A percentile compares a stretch with the other conserved stretches of the same genome.
These are phyloP conservation scores for Ophiosphaerella korrae DNA, from an alignment of 2,329 filamentous ascomycete species.

Conservation along the genomic window DNA sequence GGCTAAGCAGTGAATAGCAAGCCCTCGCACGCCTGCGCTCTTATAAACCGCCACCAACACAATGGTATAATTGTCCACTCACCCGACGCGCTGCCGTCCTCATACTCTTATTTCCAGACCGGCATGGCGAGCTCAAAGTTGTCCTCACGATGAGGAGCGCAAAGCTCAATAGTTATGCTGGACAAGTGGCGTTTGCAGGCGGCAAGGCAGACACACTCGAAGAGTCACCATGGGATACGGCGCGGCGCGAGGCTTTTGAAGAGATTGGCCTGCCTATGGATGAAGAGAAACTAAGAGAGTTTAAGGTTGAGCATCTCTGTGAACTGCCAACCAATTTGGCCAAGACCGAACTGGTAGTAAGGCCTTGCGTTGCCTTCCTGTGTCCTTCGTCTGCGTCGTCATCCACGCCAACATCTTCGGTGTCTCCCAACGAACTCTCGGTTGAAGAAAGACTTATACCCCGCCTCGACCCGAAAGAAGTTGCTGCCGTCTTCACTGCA, in stretches of 20 bases:
- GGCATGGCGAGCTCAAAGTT: constrained; percentile 73
- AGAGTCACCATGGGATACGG: constrained; percentile 74
- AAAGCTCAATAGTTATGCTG: constrained; percentile 64
- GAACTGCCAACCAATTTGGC: constrained; percentile 68
- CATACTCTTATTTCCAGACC: constrained; percentile 85
- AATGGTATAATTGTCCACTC: constrained; percentile 62
- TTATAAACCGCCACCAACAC: constrained; percentile 62
- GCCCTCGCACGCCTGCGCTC: constrained; percentile 62
- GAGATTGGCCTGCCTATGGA: constrained; percentile 86
- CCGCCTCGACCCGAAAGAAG: constrained; percentile 83
- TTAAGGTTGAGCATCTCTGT: constrained; percentile 86
- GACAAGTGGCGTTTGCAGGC: constrained; percentile 85
- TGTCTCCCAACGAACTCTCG: constrained; percentile 1
- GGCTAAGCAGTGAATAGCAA: constrained; percentile 25
- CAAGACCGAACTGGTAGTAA: constrained; percentile 56
- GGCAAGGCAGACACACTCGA: constrained; percentile 63
- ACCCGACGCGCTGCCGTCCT: constrained; percentile 82
- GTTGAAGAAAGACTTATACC: constrained; percentile 75
- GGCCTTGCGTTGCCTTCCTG: constrained; percentile 66
- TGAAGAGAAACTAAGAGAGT: constrained; percentile 71
- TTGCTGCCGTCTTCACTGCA: constrained; percentile 91
- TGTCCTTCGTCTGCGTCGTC: constrained; percentile 38
- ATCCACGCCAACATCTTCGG: not conserved
- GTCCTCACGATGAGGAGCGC: constrained; percentile 67
- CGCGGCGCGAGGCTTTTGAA: constrained; percentile 86